Base-by-base conservation (phyloP, 495 filamentous ascomycete genomes). In the Geoglossum glabrum region DNA sequence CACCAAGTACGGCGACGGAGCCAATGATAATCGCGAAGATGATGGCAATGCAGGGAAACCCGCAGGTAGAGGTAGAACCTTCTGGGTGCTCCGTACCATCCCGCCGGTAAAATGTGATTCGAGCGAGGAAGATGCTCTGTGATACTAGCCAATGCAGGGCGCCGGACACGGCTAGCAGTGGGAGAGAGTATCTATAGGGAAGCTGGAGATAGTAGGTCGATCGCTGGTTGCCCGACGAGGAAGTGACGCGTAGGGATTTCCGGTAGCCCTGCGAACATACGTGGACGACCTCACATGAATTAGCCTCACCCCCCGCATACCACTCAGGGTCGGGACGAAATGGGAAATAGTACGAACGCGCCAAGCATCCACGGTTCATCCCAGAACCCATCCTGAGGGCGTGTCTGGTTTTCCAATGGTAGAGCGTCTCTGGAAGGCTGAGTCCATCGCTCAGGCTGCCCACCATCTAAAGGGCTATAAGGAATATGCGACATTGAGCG, bases 171-270 rank as follows among this genome's bases (percentile, higher is more conserved):
- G 59, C 34, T 0, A 71, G 40, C 0, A 77, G 64, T 0, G 73
- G 70, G 10, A 75, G 31, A 9, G 61, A 64, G 60, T 71, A 76
- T 10, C 61, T 63, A 33, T 71, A 76, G 0, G 74, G 74, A 3
- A 79, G 66, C 36, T 70, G 67, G 0, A 78, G 70, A 56, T 67
- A 72, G 61, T 76, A 74, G 7, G 71, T 74, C 5, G 64, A 61
- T 31, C 67, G 62, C 57, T 77, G 72, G 1, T 59, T 57, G 0
- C 68, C 68, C 40, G 62, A 58, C 0, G 75, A 72, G 13, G 63
- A 60, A 0, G 75, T 74, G 6, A 80, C 74, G 8, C 78, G 69
- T 0, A 80, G 67, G 0, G 64, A 54, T 45, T 69, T 72, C 4
- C 65, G 62, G n/a, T n/a, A n/a, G n/a, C n/a, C n/a, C n/a, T n/a